These are phyloP conservation scores for Leishmania martiniquensis DNA, from an alignment of 208 protist species.

Conservation along the genomic window DNA sequence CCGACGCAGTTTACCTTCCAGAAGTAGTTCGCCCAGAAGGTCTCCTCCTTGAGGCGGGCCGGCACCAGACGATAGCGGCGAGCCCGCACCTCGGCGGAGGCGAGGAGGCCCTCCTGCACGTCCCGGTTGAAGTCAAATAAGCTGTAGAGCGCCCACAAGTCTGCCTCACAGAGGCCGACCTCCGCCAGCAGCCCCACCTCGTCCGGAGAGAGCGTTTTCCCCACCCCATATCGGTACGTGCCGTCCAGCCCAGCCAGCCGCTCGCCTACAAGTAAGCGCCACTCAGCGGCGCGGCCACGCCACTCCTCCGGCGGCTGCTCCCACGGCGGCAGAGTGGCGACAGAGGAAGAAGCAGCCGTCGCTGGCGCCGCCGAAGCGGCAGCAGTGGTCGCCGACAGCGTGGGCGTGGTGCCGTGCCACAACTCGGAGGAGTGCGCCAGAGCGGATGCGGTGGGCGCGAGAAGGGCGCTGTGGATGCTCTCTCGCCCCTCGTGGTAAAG, in stretches of 20 bases:
- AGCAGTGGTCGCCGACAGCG: neutral
- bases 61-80: constrained; percentile 81
- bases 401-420: constrained; percentile 2
- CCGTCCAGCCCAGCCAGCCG: constrained; percentile 55
- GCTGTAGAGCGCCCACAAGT: constrained; percentile 37
- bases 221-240: constrained; percentile 67
- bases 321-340: constrained; percentile 47
- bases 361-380: neutral
- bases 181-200: constrained; percentile 60
- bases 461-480: constrained; percentile 25
- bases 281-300: constrained; percentile 51
- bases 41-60: constrained; percentile 59
- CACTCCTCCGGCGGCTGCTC: constrained; percentile 59
- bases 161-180: constrained; percentile 51
- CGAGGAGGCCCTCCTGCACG: constrained; percentile 70
- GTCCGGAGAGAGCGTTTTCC: constrained; percentile 46
- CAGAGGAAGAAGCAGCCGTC: neutral
- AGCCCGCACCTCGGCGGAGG: constrained; percentile 34
- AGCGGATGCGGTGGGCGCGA: neutral
- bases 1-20: constrained; percentile 80
- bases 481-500: constrained; percentile 54
- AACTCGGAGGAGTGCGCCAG: neutral
- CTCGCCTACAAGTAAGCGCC: constrained; percentile 52
- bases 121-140: constrained; percentile 65
- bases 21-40: constrained; percentile 87